These are phyloP conservation scores for Caryocar brasiliense DNA, from an alignment of 441 rosid genomes.

Conservation along the genomic window DNA sequence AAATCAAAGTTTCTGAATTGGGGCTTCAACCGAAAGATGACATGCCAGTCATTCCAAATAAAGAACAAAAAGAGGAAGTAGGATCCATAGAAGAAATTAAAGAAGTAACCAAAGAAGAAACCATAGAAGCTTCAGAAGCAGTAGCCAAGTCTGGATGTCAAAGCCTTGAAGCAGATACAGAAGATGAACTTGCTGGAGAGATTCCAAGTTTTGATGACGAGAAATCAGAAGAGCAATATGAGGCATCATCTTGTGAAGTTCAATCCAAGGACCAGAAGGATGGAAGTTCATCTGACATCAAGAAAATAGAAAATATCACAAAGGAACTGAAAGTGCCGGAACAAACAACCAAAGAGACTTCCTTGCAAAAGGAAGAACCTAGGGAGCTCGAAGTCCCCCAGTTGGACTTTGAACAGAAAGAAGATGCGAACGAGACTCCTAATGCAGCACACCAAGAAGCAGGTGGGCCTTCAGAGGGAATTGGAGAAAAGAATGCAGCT, in stretches of 20 bases:
- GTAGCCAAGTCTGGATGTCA: background rate
- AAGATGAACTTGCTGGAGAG: slow-evolving; percentile 19
- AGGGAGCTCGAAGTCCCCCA: slow-evolving; percentile 11
- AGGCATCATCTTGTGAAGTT: slow-evolving; percentile 8
- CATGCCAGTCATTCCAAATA: no score
- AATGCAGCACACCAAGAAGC: slow-evolving; percentile 9
- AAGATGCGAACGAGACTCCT: slow-evolving; percentile 8
- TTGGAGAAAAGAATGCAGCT: slow-evolving; percentile 14
- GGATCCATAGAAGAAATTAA: slow-evolving; percentile 10
- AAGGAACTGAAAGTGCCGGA: slow-evolving; percentile 8
- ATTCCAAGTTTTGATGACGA: slow-evolving; percentile 7
- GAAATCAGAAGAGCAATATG: slow-evolving; percentile 7
- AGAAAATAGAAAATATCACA: slow-evolving; percentile 10
- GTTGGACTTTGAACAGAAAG: slow-evolving; percentile 7
- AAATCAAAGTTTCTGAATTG: slow-evolving; percentile 7
- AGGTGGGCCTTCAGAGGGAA: slow-evolving; percentile 6
- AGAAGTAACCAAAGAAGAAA: slow-evolving; percentile 10
- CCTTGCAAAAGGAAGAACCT: slow-evolving; percentile 8
- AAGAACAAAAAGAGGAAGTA: no score
- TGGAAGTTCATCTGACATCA: slow-evolving; percentile 2
- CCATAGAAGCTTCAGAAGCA: background rate
- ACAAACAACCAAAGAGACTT: slow-evolving; percentile 11
- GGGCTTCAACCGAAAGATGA: no score
- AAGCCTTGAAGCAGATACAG: slow-evolving; percentile 8
- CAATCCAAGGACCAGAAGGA: slow-evolving; percentile 8